A percentile compares a stretch with the other conserved stretches of the same genome.
Evolutionary conservation across 208 protist genomes (phyloP).

Genomic region (Trypanosoma scelopori): DNA sequence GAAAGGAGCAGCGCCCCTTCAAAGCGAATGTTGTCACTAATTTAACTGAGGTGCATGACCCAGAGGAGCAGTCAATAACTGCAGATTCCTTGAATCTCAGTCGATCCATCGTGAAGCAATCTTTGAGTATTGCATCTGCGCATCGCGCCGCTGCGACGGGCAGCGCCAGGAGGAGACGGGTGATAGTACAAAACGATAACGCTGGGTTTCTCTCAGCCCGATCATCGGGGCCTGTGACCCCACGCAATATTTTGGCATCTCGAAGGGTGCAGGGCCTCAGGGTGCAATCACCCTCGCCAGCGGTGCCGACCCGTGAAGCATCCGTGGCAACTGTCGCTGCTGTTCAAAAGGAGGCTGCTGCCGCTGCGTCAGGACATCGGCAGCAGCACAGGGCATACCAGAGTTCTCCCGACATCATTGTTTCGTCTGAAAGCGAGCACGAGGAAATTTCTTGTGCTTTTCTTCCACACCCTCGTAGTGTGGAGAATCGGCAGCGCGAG

Average conservation of each 20-base stretch:
- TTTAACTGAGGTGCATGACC: no score
- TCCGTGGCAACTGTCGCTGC: slow-evolving; percentile 8
- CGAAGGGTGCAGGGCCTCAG: no score
- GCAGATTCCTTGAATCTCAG: background rate
- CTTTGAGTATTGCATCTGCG: background rate
- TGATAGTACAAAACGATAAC: background rate
- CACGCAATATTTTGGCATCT: background rate
- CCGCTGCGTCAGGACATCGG: no score
- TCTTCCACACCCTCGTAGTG: background rate
- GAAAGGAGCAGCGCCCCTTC: no score
- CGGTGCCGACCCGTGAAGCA: slow-evolving; percentile 3
- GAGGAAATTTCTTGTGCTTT: background rate
- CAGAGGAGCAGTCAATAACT: no score
- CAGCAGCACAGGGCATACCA: background rate
- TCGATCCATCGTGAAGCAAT: background rate
- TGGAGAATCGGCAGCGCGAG: background rate
- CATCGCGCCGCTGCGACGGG: no score
- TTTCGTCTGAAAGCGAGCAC: slow-evolving; percentile 16
- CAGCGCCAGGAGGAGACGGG: background rate
- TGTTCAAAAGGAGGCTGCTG: background rate
- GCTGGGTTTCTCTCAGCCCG: background rate
- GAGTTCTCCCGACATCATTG: slow-evolving; percentile 11
- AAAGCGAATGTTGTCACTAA: no score
- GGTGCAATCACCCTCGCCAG: background rate
- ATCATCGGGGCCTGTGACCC: no score